phyloP scores from a whole-genome alignment of 495 filamentous ascomycete genomes.

The Penicillium cataractarum region DNA sequence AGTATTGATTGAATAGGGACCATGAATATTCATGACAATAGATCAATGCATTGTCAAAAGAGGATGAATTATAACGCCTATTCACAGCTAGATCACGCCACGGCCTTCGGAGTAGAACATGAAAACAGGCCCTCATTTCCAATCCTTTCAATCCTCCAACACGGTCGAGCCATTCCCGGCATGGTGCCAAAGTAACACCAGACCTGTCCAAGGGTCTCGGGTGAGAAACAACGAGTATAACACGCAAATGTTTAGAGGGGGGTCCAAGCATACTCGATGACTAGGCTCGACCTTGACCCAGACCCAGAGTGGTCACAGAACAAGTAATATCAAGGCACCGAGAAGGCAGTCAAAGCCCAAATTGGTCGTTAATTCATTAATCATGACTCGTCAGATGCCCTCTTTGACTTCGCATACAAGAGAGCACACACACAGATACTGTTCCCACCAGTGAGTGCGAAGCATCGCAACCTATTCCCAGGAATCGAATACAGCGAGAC shows the following conservation, averaged over 20 bases:
- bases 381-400: slow-evolving; percentile 10
- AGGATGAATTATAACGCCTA: background rate
- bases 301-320: too few relatives aligned
- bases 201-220: too few relatives aligned
- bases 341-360: too few relatives aligned
- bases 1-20: too few relatives aligned
- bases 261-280: slow-evolving; percentile 1
- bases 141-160: background rate
- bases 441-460: slow-evolving; percentile 8
- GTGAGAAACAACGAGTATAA: too few relatives aligned
- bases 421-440: background rate
- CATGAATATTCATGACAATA: too few relatives aligned
- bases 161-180: background rate
- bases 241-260: too few relatives aligned
- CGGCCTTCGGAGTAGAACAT: background rate
- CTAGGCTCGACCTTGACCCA: background rate
- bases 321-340: too few relatives aligned
- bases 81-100: too few relatives aligned
- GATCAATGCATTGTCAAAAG: background rate
- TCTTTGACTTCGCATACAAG: background rate
- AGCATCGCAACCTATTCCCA: background rate
- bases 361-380: slow-evolving; percentile 15
- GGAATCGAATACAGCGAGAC: background rate
- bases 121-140: too few relatives aligned
- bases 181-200: background rate